Evolutionary conservation across 306 rosid species (phyloP).

Genomic region (Sindora glabra): DNA sequence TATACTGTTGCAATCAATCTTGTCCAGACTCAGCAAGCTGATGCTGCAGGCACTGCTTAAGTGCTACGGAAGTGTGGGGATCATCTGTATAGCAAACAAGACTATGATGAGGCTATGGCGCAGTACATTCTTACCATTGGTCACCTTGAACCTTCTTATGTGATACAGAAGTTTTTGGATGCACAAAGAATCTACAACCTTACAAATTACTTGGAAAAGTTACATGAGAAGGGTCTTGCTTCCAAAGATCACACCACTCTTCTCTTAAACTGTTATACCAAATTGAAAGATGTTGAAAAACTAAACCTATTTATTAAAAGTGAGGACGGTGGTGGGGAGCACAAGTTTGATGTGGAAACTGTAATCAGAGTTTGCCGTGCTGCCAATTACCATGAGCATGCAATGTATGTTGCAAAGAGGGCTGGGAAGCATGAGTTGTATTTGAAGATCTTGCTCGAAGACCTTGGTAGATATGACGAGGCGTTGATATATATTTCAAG

Average conservation of each 20-base stretch:
- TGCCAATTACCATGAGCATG: conserved; percentile 98
- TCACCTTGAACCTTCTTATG: conserved; percentile 97
- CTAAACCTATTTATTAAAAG: conserved; percentile 74
- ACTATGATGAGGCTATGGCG: conserved; percentile 94
- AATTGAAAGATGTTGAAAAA: conserved; percentile 93
- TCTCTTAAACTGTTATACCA: conserved; percentile 85
- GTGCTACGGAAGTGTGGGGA: conserved; percentile 92
- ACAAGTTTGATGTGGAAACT: conserved; percentile 93
- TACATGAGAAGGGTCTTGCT: conserved; percentile 96
- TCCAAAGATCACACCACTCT: conserved; percentile 98
- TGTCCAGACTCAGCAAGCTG: conserved; percentile 98
- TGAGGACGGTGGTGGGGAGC: conserved; percentile 80
- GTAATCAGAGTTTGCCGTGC: conserved; percentile 97
- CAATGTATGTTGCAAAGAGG: conserved; percentile 97
- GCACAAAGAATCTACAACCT: conserved; percentile 96
- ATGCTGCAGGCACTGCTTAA: conserved; percentile 96
- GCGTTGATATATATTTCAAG: conserved; percentile 84
- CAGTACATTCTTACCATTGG: conserved; percentile 91
- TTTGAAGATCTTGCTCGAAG: conserved; percentile 96
- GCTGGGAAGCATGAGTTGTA: conserved; percentile 93
- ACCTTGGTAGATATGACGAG: conserved; percentile 93
- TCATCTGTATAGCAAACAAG: conserved; percentile 91
- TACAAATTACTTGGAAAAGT: conserved; percentile 91
- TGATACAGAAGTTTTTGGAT: conserved; percentile 93
- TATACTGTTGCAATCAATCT: conserved; percentile 90